These are phyloP conservation scores for Fusarium miscanthi DNA, from an alignment of 2,329 filamentous ascomycete species.

Conservation along the genomic window DNA sequence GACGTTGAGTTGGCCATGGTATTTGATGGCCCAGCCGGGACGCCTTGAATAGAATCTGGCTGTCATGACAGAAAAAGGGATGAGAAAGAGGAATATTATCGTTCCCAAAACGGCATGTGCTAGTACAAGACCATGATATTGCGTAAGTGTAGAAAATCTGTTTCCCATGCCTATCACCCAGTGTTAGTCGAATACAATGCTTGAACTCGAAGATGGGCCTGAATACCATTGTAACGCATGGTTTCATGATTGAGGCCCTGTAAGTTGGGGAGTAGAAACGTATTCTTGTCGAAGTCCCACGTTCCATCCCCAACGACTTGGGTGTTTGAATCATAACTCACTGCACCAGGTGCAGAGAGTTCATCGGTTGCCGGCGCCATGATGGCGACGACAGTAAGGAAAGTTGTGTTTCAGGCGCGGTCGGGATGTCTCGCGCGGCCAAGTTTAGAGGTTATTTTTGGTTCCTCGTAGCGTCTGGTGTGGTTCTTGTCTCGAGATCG, in stretches of 20 bases:
- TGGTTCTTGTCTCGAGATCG: constrained; percentile 19
- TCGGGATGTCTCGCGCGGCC: constrained; percentile 19
- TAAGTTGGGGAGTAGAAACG: constrained; percentile 81
- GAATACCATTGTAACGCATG: constrained; percentile 83
- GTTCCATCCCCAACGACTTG: constrained; percentile 84
- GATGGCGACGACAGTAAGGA: constrained; percentile 55
- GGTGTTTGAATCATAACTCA: constrained; percentile 78
- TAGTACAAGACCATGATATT: constrained; percentile 77
- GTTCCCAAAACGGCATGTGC: constrained; percentile 79
- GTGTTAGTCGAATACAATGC: constrained; percentile 25
- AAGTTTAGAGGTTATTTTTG: background rate
- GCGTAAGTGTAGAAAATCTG: constrained; percentile 74
- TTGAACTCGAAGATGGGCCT: background rate
- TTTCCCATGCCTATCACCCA: constrained; percentile 78
- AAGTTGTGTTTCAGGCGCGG: constrained; percentile 39
- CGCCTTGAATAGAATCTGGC: constrained; percentile 76
- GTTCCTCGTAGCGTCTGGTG: background rate
- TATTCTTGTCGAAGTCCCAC: constrained; percentile 82
- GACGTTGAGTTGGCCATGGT: constrained; percentile 81
- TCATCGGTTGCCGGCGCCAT: constrained; percentile 71
- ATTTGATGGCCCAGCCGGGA: constrained; percentile 70
- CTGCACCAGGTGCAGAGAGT: constrained; percentile 77
- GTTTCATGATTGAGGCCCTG: constrained; percentile 82
- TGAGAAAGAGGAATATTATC: constrained; percentile 78
- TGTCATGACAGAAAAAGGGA: constrained; percentile 79